Percentiles rank a stretch among this genome's conserved stretches.
Conservation (phyloP, 2,329 filamentous ascomycete species). For the Sarocladiaceae sp. region DNA sequence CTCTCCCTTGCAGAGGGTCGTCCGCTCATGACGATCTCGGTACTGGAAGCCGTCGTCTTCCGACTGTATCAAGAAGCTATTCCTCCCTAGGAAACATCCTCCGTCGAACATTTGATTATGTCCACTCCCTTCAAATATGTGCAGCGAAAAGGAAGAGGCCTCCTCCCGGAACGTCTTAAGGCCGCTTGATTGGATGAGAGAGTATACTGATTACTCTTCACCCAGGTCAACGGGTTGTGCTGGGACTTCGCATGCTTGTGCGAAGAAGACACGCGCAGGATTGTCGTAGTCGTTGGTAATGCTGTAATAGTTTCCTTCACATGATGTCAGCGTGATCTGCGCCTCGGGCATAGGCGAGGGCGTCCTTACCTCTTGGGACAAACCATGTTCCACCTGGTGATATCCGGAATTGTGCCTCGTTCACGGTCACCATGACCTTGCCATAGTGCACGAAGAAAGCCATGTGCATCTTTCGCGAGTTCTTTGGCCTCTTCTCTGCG, state of each 20-base stretch:
- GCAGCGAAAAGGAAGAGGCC: not conserved
- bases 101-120: no score
- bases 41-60: no score
- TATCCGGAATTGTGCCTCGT: conserved; percentile 72
- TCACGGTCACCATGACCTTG: conserved; percentile 72
- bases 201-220: conserved; percentile 8
- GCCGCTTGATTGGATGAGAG: not conserved
- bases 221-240: conserved; percentile 16
- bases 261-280: conserved; percentile 80
- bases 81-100: no score
- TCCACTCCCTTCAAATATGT: conserved; percentile 6
- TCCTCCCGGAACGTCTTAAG: no score
- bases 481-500: conserved; percentile 82
- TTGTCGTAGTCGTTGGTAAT: conserved; percentile 74
- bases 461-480: conserved; percentile 94
- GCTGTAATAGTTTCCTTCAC: conserved; percentile 87
- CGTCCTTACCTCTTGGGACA: conserved; percentile 82
- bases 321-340: not conserved
- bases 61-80: no score
- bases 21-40: no score
- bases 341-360: not conserved
- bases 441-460: conserved; percentile 86
- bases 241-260: conserved; percentile 68
- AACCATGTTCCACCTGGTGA: conserved; percentile 87
- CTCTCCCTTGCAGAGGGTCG: no score